phyloP scores from a whole-genome alignment of 805 yeast genomes.

The Candida mattraensis region DNA sequence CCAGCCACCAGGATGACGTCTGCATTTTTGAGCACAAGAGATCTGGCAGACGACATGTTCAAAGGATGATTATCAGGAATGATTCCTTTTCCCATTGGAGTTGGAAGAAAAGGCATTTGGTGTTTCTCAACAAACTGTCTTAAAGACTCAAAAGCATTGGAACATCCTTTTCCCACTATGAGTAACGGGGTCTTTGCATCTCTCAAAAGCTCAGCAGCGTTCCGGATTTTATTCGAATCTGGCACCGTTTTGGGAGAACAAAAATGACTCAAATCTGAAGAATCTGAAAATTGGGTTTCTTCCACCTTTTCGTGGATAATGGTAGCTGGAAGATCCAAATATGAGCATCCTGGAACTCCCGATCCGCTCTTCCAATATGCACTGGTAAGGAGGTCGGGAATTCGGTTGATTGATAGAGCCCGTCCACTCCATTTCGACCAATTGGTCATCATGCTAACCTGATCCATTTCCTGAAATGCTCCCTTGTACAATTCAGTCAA shows the following conservation, averaged over 20 bases:
- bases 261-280: slow-evolving; percentile 7
- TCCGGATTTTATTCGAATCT: slow-evolving; percentile 37
- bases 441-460: slow-evolving; percentile 43
- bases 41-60: slow-evolving; percentile 64
- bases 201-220: slow-evolving; percentile 36
- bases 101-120: slow-evolving; percentile 59
- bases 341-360: slow-evolving; percentile 62
- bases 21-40: slow-evolving; percentile 54
- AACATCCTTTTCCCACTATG: slow-evolving; percentile 67
- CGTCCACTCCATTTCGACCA: slow-evolving; percentile 52
- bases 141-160: slow-evolving; percentile 40
- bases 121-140: slow-evolving; percentile 42
- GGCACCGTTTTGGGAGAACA: slow-evolving; percentile 1
- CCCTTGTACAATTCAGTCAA: slow-evolving; percentile 52
- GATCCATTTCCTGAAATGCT: slow-evolving; percentile 73
- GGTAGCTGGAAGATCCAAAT: slow-evolving; percentile 66
- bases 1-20: slow-evolving; percentile 64
- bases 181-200: slow-evolving; percentile 49
- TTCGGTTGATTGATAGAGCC: slow-evolving; percentile 26
- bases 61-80: slow-evolving; percentile 46
- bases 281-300: slow-evolving; percentile 10
- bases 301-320: slow-evolving; percentile 37
- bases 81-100: slow-evolving; percentile 81
- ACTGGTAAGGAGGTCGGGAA: slow-evolving; percentile 43
- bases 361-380: slow-evolving; percentile 44